Evolutionary conservation across 768 basidiomycete genomes (phyloP).

Genomic region (Tricholoma matsutake): DNA sequence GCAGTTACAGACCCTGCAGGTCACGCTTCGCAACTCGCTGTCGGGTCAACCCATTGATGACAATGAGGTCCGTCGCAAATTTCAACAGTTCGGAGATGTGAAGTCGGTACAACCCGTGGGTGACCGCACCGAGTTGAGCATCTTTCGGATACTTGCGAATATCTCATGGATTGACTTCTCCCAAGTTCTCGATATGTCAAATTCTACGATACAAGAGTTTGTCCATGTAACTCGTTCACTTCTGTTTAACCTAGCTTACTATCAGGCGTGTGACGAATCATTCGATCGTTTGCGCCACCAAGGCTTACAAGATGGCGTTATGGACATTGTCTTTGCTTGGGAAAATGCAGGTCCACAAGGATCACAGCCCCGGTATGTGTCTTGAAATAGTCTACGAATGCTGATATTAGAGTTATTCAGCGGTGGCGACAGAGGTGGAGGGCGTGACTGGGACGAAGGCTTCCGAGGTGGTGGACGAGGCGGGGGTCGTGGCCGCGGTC

Average conservation of each 20-base stretch:
- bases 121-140: constrained; percentile 57
- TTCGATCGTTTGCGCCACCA: constrained; percentile 78
- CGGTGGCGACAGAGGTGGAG: constrained; percentile 30
- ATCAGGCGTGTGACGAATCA: constrained; percentile 73
- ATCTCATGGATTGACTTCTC: neutral
- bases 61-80: constrained; percentile 79
- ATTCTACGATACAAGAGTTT: constrained; percentile 84
- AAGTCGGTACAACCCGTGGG: constrained; percentile 69
- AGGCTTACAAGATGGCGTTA: constrained; percentile 77
- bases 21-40: constrained; percentile 71
- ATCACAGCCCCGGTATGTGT: constrained; percentile 15
- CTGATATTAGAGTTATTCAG: constrained; percentile 15
- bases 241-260: constrained; percentile 7
- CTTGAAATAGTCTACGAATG: neutral
- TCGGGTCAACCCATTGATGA: constrained; percentile 74
- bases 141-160: neutral
- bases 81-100: constrained; percentile 89
- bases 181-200: constrained; percentile 88
- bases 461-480: constrained; percentile 31
- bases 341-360: constrained; percentile 51
- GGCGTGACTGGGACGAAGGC: constrained; percentile 33
- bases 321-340: constrained; percentile 88
- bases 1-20: constrained; percentile 79
- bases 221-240: constrained; percentile 16
- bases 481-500: constrained; percentile 42